A percentile compares a stretch with the other conserved stretches of the same genome.
Conservation (phyloP, 345 rosid genomes). For the Camelina hispida region DNA sequence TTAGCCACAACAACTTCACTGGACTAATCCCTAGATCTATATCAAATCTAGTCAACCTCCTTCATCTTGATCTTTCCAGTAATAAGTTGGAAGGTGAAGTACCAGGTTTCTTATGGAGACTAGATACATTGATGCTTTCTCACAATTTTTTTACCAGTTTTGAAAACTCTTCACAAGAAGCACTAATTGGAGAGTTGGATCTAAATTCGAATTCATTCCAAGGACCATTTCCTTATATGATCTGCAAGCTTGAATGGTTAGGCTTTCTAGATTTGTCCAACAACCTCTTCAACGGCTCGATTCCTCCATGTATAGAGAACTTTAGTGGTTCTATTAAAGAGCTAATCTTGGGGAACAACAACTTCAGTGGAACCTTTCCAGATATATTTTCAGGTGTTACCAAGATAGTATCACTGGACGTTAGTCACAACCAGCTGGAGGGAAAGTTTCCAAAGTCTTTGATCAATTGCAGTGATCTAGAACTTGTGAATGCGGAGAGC, state of each 20-base stretch:
- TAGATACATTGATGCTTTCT: not conserved
- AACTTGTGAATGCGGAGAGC: slow-evolving; percentile 47
- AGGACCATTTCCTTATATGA: slow-evolving; percentile 37
- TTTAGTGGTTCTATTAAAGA: not conserved
- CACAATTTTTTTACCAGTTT: slow-evolving; percentile 15
- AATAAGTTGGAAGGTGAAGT: slow-evolving; percentile 18
- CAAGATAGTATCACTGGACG: not conserved
- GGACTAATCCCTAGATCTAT: slow-evolving; percentile 14
- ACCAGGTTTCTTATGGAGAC: slow-evolving; percentile 16
- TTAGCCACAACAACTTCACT: not conserved
- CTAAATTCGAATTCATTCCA: not conserved
- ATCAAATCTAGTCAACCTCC: slow-evolving; percentile 7
- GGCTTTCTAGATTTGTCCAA: slow-evolving; percentile 49
- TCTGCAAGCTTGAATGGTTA: slow-evolving; percentile 39
- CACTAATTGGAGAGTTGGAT: not conserved
- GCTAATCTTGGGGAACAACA: slow-evolving; percentile 13
- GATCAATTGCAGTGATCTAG: slow-evolving; percentile 29
- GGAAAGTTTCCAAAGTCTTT: slow-evolving; percentile 43
- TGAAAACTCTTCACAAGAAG: not conserved
- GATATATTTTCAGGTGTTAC: not conserved
- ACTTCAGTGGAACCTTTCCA: slow-evolving; percentile 25
- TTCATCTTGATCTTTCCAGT: not conserved
- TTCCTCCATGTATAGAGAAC: slow-evolving; percentile 44
- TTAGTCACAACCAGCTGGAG: slow-evolving; percentile 30
- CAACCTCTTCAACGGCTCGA: slow-evolving; percentile 44